Evolutionary conservation across 352 stramenopile genomes (phyloP), one percentile per base, ranked within the genome.

Genomic region (Phytophthora lateralis): DNA sequence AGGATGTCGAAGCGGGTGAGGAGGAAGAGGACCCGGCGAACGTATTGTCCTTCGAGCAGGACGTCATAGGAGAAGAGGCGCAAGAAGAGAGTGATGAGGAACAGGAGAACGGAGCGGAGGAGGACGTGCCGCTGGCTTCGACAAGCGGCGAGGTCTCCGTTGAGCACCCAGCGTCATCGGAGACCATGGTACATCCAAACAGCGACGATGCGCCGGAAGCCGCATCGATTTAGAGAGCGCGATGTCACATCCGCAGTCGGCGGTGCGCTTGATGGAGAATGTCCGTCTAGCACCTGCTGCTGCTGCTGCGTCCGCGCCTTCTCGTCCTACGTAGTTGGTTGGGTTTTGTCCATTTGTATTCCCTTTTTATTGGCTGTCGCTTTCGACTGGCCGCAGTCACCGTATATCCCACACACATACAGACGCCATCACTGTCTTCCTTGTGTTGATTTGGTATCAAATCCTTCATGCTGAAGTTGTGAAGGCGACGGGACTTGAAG

Each of bases 291-390:
- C 34, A 9, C 53, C 46, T 18, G 1, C 24, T 52, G 29, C 20
- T 52, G 29, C 20, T 47, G 37, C 55, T 57, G 12, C 21, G 26
- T 58, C 45, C 46, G 39, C 47, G 4, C 17, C 27, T 69, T 34
- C n/a, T 61, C 48, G 37, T 73, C 47, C 15, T 58, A 44, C 46
- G 20, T 63, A 44, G 32, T 55, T 27, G 49, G 53, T 63, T 54
- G 54, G 60, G 61, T 71, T 66, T 71, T 71, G 66, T 71, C 51
- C 55, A 63, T 74, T 74, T 69, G 53, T 73, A 73, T 73, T 60
- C 20, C 26, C 52, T 72, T 75, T 68, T 69, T 75, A 62, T 72
- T 75, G 57, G 52, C 48, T 71, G 46, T 60, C 47, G 55, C 39
- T 43, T 64, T 60, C 34, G 45, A 50, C 44, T 55, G 35, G 60